Percentiles rank a stretch among this genome's conserved stretches.
Evolutionary conservation across 768 basidiomycete species (phyloP).

Genomic region (Tulasnella sp.): DNA sequence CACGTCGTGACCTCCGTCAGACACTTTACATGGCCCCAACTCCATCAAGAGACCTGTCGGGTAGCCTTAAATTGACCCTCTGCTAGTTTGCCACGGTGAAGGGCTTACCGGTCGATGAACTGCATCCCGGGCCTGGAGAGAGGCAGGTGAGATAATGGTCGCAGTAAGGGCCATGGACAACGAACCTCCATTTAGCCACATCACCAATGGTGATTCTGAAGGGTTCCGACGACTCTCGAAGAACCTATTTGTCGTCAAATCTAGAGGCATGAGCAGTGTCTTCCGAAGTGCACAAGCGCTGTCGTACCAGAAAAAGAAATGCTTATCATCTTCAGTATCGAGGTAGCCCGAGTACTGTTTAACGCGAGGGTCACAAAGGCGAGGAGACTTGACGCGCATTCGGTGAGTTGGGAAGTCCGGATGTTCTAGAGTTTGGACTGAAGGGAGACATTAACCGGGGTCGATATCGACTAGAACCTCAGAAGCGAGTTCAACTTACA

Average conservation of each 20-base stretch:
- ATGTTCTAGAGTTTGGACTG: slow-evolving; percentile 22
- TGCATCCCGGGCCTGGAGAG: not conserved
- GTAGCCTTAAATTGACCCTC: slow-evolving; percentile 31
- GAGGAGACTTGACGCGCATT: slow-evolving; percentile 44
- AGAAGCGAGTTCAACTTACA: not conserved
- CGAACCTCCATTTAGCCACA: slow-evolving; percentile 75
- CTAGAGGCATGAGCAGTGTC: not conserved
- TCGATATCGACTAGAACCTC: not conserved
- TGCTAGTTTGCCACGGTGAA: not conserved
- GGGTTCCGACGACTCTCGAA: slow-evolving; percentile 75
- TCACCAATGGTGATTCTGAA: slow-evolving; percentile 61
- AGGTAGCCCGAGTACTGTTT: slow-evolving; percentile 76
- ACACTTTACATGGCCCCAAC: slow-evolving; percentile 75
- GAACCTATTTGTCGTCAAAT: slow-evolving; percentile 41
- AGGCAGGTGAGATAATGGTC: not conserved
- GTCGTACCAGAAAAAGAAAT: slow-evolving; percentile 76
- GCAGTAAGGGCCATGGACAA: slow-evolving; percentile 25
- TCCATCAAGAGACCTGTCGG: slow-evolving; percentile 84
- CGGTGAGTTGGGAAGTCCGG: slow-evolving; percentile 39
- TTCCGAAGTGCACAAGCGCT: not conserved
- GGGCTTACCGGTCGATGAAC: not conserved
- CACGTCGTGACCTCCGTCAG: slow-evolving; percentile 55
- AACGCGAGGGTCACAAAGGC: slow-evolving; percentile 63
- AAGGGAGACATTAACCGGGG: not conserved
- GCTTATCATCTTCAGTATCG: slow-evolving; percentile 64